Evolutionary conservation across 2,329 filamentous ascomycete species (phyloP).

Genomic region (Chaetomiaceae sp.): DNA sequence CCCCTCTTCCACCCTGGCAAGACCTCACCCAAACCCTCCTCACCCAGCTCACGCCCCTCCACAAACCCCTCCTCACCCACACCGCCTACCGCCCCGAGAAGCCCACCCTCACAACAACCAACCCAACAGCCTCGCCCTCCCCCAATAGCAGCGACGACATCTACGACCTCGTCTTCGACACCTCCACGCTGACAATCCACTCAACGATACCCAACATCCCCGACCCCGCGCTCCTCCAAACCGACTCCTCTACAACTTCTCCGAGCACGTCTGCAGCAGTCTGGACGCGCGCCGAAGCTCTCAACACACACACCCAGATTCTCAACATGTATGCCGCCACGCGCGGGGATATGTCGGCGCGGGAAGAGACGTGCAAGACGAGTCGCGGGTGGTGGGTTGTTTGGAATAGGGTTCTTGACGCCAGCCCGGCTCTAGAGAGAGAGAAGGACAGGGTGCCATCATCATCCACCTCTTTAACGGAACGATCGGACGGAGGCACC

Average conservation of each 20-base stretch:
- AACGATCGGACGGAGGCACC: neutral
- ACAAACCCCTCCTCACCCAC: conserved; percentile 52
- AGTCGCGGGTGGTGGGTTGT: conserved; percentile 66
- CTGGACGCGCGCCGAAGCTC: conserved; percentile 59
- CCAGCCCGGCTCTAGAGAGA: neutral
- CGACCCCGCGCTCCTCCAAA: conserved; percentile 34
- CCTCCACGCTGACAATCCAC: conserved; percentile 50
- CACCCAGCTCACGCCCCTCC: conserved; percentile 55
- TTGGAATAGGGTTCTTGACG: conserved; percentile 56
- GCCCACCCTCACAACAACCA: conserved; percentile 38
- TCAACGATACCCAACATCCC: conserved; percentile 66
- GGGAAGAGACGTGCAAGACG: conserved; percentile 63
- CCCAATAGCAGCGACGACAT: conserved; percentile 36
- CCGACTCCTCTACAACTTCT: conserved; percentile 4
- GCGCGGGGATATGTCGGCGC: conserved; percentile 39
- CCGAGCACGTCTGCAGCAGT: conserved; percentile 3
- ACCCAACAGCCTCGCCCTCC: conserved; percentile 30
- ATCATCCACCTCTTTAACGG: no score
- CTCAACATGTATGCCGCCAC: conserved; percentile 52
- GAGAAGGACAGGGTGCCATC: neutral
- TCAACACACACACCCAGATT: conserved; percentile 62
- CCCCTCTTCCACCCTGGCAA: conserved; percentile 52
- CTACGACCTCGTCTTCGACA: conserved; percentile 61
- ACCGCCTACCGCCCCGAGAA: conserved; percentile 54
- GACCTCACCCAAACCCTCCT: conserved; percentile 56